A percentile compares a stretch with the other conserved stretches of the same genome.
Evolutionary conservation across 495 filamentous ascomycete species (phyloP).

Genomic region (Lichenothelia convexa): DNA sequence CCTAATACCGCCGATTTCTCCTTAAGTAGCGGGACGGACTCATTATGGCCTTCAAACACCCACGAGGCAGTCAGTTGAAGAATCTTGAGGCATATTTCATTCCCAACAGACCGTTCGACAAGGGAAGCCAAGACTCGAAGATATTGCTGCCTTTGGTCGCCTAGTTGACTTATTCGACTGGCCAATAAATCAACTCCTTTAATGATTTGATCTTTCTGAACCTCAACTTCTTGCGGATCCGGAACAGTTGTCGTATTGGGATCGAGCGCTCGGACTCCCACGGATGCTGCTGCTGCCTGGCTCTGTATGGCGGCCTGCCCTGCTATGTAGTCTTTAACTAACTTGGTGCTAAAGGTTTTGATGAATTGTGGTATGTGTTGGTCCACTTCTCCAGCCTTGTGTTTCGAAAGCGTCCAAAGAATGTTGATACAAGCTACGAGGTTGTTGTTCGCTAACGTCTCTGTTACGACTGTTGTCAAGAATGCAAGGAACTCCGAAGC

Average conservation of each 20-base stretch:
- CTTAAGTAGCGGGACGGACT: constrained; percentile 88
- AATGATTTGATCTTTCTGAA: constrained; percentile 71
- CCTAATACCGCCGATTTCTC: constrained; percentile 93
- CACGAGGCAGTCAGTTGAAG: constrained; percentile 85
- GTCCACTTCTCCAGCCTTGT: constrained; percentile 70
- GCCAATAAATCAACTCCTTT: constrained; percentile 88
- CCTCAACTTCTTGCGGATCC: constrained; percentile 58
- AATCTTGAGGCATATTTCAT: constrained; percentile 72
- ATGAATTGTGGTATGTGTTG: constrained; percentile 72
- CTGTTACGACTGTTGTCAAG: constrained; percentile 62
- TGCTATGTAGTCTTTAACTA: constrained; percentile 83
- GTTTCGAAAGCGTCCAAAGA: constrained; percentile 74
- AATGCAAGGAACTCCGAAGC: constrained; percentile 67
- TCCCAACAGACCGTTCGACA: constrained; percentile 81
- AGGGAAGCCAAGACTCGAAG: constrained; percentile 84
- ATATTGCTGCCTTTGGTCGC: constrained; percentile 80
- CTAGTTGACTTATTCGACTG: constrained; percentile 80
- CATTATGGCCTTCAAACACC: constrained; percentile 86
- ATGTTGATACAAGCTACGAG: constrained; percentile 78
- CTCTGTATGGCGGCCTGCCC: constrained; percentile 37
- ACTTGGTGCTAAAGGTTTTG: constrained; percentile 82
- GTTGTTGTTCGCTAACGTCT: constrained; percentile 57
- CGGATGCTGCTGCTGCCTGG: constrained; percentile 5
- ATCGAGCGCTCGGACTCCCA: constrained; percentile 11
- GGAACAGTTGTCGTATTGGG: constrained; percentile 32